These are phyloP conservation scores for Kwoniella mangroviensis DNA, from an alignment of 768 basidiomycete genomes.

Conservation along the genomic window DNA sequence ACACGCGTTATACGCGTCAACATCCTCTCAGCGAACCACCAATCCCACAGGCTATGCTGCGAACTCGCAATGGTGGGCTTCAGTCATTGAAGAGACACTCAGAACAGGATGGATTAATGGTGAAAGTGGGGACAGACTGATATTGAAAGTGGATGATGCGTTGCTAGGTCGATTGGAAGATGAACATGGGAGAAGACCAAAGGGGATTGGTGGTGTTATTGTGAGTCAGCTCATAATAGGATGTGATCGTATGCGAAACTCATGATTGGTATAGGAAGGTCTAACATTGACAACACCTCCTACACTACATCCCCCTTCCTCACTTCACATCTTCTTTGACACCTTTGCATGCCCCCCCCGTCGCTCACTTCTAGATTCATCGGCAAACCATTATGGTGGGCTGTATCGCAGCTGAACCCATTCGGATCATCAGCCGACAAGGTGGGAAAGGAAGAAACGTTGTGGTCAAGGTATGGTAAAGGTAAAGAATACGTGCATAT, in stretches of 20 bases:
- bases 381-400: slow-evolving; percentile 57
- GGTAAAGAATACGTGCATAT: slow-evolving; percentile 54
- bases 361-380: slow-evolving; percentile 46
- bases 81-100: slow-evolving; percentile 42
- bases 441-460: slow-evolving; percentile 43
- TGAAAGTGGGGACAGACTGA: slow-evolving; percentile 42
- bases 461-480: slow-evolving; percentile 49
- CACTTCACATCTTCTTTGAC: slow-evolving; percentile 44
- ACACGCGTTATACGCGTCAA: slow-evolving; percentile 78
- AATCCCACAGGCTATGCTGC: slow-evolving; percentile 82
- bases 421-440: slow-evolving; percentile 38
- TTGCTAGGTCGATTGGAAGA: slow-evolving; percentile 42
- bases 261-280: slow-evolving; percentile 34
- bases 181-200: slow-evolving; percentile 43
- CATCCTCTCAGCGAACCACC: slow-evolving; percentile 78
- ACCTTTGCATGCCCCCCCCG: slow-evolving; percentile 46
- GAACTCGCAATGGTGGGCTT: slow-evolving; percentile 82
- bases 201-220: slow-evolving; percentile 54
- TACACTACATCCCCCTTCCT: slow-evolving; percentile 41
- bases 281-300: slow-evolving; percentile 30
- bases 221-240: slow-evolving; percentile 31
- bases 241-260: neutral
- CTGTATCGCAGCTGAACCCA: slow-evolving; percentile 53
- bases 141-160: slow-evolving; percentile 48
- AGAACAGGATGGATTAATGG: slow-evolving; percentile 44